Conservation (phyloP, 768 basidiomycete genomes). For the Termitomyces eurrhizus region DNA sequence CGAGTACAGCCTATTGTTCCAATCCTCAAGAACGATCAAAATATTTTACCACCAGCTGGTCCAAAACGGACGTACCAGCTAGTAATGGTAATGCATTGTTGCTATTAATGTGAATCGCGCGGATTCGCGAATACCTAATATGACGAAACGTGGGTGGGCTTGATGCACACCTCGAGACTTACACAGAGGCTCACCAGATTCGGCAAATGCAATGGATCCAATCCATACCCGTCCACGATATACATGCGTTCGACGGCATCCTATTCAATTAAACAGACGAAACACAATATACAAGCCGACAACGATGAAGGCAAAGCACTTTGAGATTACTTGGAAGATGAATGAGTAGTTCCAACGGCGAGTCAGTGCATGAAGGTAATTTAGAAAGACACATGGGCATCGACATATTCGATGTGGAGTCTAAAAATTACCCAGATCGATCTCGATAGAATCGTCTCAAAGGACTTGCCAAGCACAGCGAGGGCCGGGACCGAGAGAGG, state of each 20-base stretch:
- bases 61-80: not conserved
- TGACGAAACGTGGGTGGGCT: not conserved
- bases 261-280: slow-evolving; percentile 8
- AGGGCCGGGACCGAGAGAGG: slow-evolving; percentile 16
- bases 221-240: not conserved
- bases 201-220: not conserved
- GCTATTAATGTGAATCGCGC: not conserved
- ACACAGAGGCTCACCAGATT: not conserved
- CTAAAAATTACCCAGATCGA: slow-evolving; percentile 79
- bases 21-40: not conserved
- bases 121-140: not conserved
- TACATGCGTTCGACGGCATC: slow-evolving; percentile 6
- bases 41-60: not conserved
- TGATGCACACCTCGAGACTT: not conserved
- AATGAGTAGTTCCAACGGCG: not conserved
- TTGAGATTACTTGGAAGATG: slow-evolving; percentile 4
- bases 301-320: slow-evolving; percentile 4
- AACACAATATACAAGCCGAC: slow-evolving; percentile 2
- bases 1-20: not conserved
- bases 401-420: not conserved
- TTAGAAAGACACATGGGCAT: not conserved
- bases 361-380: not conserved
- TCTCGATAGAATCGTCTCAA: slow-evolving; percentile 64
- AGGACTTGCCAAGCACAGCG: slow-evolving; percentile 31
- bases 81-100: not conserved